phyloP scores from a whole-genome alignment of 257 asterid species.

The Jasminum sambac region DNA sequence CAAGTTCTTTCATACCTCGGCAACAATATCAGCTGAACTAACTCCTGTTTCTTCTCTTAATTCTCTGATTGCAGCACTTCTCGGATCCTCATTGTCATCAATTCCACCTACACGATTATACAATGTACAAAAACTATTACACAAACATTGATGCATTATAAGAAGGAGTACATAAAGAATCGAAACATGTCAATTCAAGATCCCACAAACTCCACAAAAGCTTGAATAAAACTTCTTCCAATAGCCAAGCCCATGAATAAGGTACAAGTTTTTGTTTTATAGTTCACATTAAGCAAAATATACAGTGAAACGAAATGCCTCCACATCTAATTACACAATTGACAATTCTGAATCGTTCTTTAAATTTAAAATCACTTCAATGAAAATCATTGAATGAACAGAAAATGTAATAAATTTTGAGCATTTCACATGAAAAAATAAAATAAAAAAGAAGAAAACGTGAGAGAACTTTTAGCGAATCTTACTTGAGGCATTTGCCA shows the following conservation, averaged over 20 bases:
- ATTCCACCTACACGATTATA: slow-evolving; percentile 61
- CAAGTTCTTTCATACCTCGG: slow-evolving; percentile 55
- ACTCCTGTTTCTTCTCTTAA: slow-evolving; percentile 95
- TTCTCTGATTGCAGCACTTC: slow-evolving; percentile 83
- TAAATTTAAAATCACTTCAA: neutral
- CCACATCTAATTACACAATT: neutral
- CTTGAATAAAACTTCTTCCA: neutral
- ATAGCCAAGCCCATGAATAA: neutral
- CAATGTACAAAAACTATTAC: slow-evolving; percentile 8
- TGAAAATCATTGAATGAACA: neutral
- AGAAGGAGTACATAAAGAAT: neutral
- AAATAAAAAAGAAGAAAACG: no score
- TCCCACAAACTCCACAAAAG: slow-evolving; percentile 10
- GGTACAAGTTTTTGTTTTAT: neutral
- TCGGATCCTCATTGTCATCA: slow-evolving; percentile 79
- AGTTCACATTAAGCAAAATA: neutral
- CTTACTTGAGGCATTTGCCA: slow-evolving; percentile 99
- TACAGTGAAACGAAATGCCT: neutral
- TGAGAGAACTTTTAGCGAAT: slow-evolving; percentile 17
- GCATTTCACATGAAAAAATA: no score
- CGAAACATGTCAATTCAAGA: neutral
- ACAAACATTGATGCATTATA: neutral
- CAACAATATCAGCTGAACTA: slow-evolving; percentile 73
- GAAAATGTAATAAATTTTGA: no score
- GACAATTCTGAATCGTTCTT: neutral